Percentiles rank a stretch among this genome's conserved stretches.
phyloP scores from a whole-genome alignment of 2,329 filamentous ascomycete genomes.

The Pochonia chlamydosporia region DNA sequence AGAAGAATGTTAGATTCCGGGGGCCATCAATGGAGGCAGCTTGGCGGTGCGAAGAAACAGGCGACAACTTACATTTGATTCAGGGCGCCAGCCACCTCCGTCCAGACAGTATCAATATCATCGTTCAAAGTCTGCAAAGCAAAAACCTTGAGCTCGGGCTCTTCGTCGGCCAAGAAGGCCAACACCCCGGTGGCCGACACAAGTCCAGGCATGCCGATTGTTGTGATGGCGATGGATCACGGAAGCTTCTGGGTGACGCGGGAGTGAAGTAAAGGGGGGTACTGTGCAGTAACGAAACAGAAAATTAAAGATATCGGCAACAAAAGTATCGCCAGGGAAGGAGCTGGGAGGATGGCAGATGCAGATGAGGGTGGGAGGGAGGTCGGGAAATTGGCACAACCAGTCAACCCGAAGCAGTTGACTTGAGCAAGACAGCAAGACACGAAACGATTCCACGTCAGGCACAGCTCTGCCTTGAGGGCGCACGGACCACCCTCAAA shows the following conservation, averaged over 20 bases:
- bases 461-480: conserved; percentile 33
- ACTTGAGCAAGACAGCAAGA: conserved; percentile 15
- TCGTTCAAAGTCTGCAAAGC: conserved; percentile 93
- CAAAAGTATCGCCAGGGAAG: background rate
- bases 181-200: conserved; percentile 92
- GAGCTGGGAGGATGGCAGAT: background rate
- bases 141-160: conserved; percentile 89
- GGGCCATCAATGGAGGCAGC: background rate
- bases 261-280: background rate
- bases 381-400: background rate
- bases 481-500: conserved; percentile 6
- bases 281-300: background rate
- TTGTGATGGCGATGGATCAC: background rate
- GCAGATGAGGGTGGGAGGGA: background rate
- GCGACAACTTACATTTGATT: conserved; percentile 70
- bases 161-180: conserved; percentile 91
- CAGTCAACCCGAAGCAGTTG: background rate
- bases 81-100: conserved; percentile 87
- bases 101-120: conserved; percentile 96
- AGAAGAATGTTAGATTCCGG: background rate
- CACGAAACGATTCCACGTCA: conserved; percentile 43
- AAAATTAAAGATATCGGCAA: too few species aligned
- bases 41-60: background rate
- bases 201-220: conserved; percentile 72
- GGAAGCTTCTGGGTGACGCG: background rate